Evolutionary conservation across 306 rosid genomes (phyloP), one percentile per base, ranked within the genome.

Genomic region (Abrus pulchellus): DNA sequence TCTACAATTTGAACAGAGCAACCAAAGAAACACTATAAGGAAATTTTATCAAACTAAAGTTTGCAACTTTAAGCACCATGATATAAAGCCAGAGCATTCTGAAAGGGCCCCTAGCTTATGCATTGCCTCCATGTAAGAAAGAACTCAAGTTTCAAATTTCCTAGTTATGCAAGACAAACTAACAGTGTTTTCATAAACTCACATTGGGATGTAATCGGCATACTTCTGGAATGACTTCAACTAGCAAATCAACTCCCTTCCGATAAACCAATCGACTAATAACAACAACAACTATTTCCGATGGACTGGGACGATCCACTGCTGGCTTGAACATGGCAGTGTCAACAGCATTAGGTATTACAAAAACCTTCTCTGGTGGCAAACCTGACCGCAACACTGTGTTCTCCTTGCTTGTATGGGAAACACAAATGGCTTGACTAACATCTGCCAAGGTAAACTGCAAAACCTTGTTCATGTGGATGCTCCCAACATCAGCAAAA

Each of bases 401-500:
- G 91, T 94, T 94, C 82, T 94, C 97, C 89, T 91, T 92, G 94
- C 97, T 94, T 57, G 95, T 91, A 85, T 94, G 98, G 60, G 97
- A 94, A 80, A 94, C 97, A 84, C 98, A 94, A 73, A 94, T 94
- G 72, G 97, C 97, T 87, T 90, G 97, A 84, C 86, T 94, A 54
- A 94, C 94, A 86, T 94, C 92, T 38, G 99, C 97, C 74, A 94
- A 79, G 75, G 97, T 92, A 79, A 94, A 94, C 86, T 91, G 99
- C 88, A 94, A 83, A 5, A 94, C 95, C 90, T 94, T 94, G 89
- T 94, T 94, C 99, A 94, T 94, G 80, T 94, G 99, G 82, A 94
- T 94, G 85, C 98, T 94, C 56, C 97, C 97, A 44, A 76, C 90
- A 76, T 92, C 97, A 77, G 95, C 81, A 84, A 93, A 94, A 80